phyloP scores from a whole-genome alignment of 768 basidiomycete genomes.

The Amanita molliuscula region DNA sequence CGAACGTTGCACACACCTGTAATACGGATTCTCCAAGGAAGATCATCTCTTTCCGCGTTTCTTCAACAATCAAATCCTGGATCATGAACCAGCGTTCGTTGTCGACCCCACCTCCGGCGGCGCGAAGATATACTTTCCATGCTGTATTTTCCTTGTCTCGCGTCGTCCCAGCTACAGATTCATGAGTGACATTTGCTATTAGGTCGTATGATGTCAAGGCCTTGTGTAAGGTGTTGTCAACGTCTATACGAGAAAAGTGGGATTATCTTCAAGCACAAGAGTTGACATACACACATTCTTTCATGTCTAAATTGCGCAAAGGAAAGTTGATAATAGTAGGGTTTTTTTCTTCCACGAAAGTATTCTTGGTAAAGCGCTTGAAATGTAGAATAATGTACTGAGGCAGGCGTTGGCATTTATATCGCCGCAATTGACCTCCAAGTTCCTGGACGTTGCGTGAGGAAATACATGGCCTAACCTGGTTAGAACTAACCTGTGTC shows the following conservation, averaged over 20 bases:
- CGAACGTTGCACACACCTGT: constrained; percentile 48
- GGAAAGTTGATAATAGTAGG: constrained; percentile 99
- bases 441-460: constrained; percentile 51
- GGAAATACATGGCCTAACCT: background rate
- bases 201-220: constrained; percentile 80
- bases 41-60: constrained; percentile 96
- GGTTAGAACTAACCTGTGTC: constrained; percentile 52
- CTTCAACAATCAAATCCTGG: constrained; percentile 93
- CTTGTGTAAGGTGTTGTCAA: constrained; percentile 56
- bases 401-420: constrained; percentile 83
- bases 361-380: constrained; percentile 95
- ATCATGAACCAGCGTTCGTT: constrained; percentile 93
- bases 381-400: constrained; percentile 90
- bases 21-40: constrained; percentile 94
- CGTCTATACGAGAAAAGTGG: constrained; percentile 40
- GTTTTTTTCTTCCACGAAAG: constrained; percentile 97
- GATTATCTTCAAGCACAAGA: constrained; percentile 11
- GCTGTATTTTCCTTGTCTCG: constrained; percentile 85
- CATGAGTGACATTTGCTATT: constrained; percentile 90
- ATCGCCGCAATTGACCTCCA: constrained; percentile 73
- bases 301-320: constrained; percentile 83
- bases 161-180: constrained; percentile 93
- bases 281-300: constrained; percentile 61
- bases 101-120: constrained; percentile 66
- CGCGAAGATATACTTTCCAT: constrained; percentile 86